Base-by-base conservation (phyloP, 2,329 filamentous ascomycete genomes). In the Xylaria sp. region DNA sequence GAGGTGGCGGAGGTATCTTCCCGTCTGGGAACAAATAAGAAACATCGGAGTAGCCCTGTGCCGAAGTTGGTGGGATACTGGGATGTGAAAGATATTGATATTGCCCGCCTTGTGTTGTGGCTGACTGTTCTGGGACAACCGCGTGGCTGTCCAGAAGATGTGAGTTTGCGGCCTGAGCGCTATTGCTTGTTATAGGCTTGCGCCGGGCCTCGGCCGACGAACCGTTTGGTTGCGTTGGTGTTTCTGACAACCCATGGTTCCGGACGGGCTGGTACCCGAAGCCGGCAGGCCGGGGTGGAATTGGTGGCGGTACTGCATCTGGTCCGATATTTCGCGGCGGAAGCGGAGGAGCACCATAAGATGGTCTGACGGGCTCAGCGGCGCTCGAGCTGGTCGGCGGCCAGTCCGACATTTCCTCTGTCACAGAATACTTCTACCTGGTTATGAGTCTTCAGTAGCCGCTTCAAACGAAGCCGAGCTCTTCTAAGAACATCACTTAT, bases 241-340 rank as follows among this genome's bases (percentile, higher is more conserved):
- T 7, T 11, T 25, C 38, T 40, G 17, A 40, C 6, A 4, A 5
- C 17, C 38, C 19, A 7, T 29, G 29, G 9, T 33, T 17, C 25
- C 48, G 38, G 35, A 54, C 43, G 11, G 49, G 49, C 25, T 54
- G 57, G 19, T 60, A 43, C 9, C 40, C 49, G 15, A 54, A 54
- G 57, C 57, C 43, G 31, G 25, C 23, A 31, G 48, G 51, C 21
- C 56, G 60, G 46, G 60, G 60, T 27, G 60, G 60, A 52, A 63
- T 49, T 40, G 60, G 55, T 19, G 51, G 60, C 51, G 55, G 55
- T 13, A 33, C 27, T 1, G 25, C 43, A 21, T 48, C 44, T 40
- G 49, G 49, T 10, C 43, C 44, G 11, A 29, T 11, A 33, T 58
- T 53, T n/a, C 56, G 60, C 17, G 56, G 60, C 11, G 60, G 56